Evolutionary conservation across 495 filamentous ascomycete genomes (phyloP), one percentile per base, ranked within the genome.

Genomic region (Chaetomidium leptoderma): DNA sequence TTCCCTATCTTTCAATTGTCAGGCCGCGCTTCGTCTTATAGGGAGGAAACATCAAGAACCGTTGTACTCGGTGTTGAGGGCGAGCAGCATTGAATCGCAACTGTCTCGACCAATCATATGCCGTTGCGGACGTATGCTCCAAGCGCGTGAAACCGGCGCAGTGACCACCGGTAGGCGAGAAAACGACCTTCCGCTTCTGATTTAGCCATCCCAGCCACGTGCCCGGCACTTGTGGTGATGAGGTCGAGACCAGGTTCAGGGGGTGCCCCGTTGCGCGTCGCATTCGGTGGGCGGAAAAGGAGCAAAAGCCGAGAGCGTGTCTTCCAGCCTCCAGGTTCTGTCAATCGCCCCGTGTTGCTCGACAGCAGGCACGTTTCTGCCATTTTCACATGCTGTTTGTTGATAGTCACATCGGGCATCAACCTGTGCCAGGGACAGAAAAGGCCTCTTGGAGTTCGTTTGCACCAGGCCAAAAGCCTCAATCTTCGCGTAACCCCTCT

Each of bases 161-260:
- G 6, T 24, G 8, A 3, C 40, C 40, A 36, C 9, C 30, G 39
- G 51, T 10, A 54, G 37, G 1, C 14, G 16, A 32, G 17, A 27
- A 17, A 32, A 27, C 27, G 36, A 44, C 39, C 39, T 54, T 33
- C 42, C 32, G 30, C 40, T 36, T 46, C 21, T 55, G 53, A 55
- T 55, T 55, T 32, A 42, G 36, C 53, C 27, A 24, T 14, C 4
- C 19, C 52, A 36, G 10, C 27, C 53, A 55, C 53, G 53, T 55
- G 53, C 50, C n/a, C 0, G 26, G n/a, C 26, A 16, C 10, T 43
- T 23, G 42, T 36, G 27, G 23, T 39, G 21, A 53, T 40, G 23
- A 42, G 50, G 9, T 26, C 35, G 24, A 16, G 17, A 9, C 3
- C 36, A 10, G 24, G 11, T 32, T 53, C 26, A 40, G 50, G 50